Conservation (phyloP, 1,284 basidiomycete species). For the Polyporus tsugae region DNA sequence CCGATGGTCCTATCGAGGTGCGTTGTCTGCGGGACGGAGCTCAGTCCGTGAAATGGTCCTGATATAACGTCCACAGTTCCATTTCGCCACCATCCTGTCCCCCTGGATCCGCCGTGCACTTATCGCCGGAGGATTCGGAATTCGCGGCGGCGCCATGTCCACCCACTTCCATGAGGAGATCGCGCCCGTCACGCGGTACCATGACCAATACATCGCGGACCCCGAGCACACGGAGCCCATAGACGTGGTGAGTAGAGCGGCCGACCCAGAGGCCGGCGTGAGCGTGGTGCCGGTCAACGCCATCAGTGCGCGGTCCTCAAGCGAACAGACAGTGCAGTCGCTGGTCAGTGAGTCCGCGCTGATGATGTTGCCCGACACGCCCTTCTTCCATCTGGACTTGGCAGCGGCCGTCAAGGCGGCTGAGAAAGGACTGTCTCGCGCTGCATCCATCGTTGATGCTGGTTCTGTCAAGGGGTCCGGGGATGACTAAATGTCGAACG, state of each 20-base stretch:
- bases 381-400: slow-evolving; percentile 89
- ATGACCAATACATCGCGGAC: slow-evolving; percentile 47
- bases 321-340: slow-evolving; percentile 37
- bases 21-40: neutral
- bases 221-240: slow-evolving; percentile 33
- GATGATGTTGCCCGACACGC: slow-evolving; percentile 63
- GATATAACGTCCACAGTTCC: slow-evolving; percentile 56
- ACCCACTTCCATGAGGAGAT: slow-evolving; percentile 65
- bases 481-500: neutral
- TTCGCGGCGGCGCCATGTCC: slow-evolving; percentile 47
- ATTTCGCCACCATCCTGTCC: slow-evolving; percentile 87
- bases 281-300: slow-evolving; percentile 10
- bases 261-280: slow-evolving; percentile 26
- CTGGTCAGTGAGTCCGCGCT: slow-evolving; percentile 17
- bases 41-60: neutral
- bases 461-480: neutral
- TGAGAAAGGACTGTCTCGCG: slow-evolving; percentile 47
- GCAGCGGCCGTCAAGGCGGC: slow-evolving; percentile 74
- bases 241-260: slow-evolving; percentile 17
- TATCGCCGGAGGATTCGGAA: slow-evolving; percentile 86
- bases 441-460: slow-evolving; percentile 22
- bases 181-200: slow-evolving; percentile 73
- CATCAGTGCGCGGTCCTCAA: slow-evolving; percentile 32
- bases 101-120: slow-evolving; percentile 94
- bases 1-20: slow-evolving; percentile 75